A percentile compares a stretch with the other conserved stretches of the same genome.
Conservation (phyloP, 495 filamentous ascomycete genomes). For the Lasiosphaeria miniovina region DNA sequence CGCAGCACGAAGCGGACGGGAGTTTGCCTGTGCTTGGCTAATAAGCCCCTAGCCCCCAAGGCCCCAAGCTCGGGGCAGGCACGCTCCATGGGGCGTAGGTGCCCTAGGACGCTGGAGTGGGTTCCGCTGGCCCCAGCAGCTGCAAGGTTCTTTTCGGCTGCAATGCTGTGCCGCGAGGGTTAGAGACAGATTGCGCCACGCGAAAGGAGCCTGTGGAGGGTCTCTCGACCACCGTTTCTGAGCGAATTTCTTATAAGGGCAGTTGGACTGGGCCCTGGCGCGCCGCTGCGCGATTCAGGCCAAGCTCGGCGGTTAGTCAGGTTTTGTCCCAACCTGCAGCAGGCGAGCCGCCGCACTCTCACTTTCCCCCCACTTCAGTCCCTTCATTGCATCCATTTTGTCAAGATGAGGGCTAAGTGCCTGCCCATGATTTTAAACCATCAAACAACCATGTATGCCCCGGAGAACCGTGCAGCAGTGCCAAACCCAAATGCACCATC, state of each 20-base stretch:
- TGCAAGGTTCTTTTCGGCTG: conserved; percentile 15
- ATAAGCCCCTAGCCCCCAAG: too few relatives aligned
- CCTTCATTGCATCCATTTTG: background rate
- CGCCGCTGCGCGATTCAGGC: background rate
- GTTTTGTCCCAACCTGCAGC: background rate
- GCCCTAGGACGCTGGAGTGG: background rate
- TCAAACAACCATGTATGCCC: conserved; percentile 22
- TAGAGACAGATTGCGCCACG: background rate
- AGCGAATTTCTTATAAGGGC: conserved; percentile 13
- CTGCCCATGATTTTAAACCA: background rate
- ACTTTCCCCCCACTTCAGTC: background rate
- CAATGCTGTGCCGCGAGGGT: conserved; percentile 5
- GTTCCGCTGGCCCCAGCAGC: background rate
- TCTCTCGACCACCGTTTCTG: conserved; percentile 4
- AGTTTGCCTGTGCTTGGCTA: too few relatives aligned
- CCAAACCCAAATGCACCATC: conserved; percentile 13
- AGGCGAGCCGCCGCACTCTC: background rate
- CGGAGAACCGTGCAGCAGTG: conserved; percentile 36
- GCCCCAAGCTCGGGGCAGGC: too few relatives aligned
- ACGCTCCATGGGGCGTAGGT: too few relatives aligned
- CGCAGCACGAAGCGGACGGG: too few relatives aligned
- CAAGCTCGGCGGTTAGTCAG: conserved; percentile 7
- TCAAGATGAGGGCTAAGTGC: background rate
- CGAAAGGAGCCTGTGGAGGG: background rate
- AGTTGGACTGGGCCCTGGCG: conserved; percentile 1